Base-by-base conservation (phyloP, 2,329 filamentous ascomycete species). In the Zasmidium angulare region DNA sequence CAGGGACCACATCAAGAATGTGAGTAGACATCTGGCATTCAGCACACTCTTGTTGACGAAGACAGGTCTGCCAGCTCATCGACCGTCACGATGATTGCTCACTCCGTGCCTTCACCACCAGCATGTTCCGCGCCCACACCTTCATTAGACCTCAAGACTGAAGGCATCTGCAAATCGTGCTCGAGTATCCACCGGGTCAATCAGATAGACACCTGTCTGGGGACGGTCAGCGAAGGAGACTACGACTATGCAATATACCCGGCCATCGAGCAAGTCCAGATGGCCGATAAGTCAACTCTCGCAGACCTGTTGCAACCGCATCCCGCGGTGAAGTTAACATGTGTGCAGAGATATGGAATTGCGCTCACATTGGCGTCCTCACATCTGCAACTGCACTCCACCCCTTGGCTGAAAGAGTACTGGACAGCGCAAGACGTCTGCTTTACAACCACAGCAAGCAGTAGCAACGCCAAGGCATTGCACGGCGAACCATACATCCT, bases 341-440 rank as follows among this genome's bases (percentile, higher is more conserved):
- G 69, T 6, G 60, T 66, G 1, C 61, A 71, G 46, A 60, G 69
- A 12, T 71, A 69, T 57, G 62, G 14, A 2, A 53, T 71, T 14
- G 69, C 69, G 14, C 50, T 66, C 2, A 65, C 63, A 1, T 36
- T 72, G 17, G 65, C 68, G 1, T 68, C 65, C 3, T 69, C 68
- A 7, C 65, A 65, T 26, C 55, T 71, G 1, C 69, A 71, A 51
- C 65, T 71, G 1, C 55, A 69, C 21, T 58, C 63, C 1, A 68
- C 67, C 14, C 67, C 69, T 1, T 72, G 68, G 71, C 55, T 71
- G 3, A 58, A 61, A 14, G 22, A 26, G 20, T n/a, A 24, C 19
- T 62, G 58, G 58, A 46, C 26, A 1, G 43, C 55, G 17, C 22
- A 46, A 0, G 55, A 55, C 6, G 49, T 62, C 7, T 20, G 31